Percentiles rank a stretch among this genome's conserved stretches.
Conservation (phyloP, 768 basidiomycete genomes). For the Leccinum aurantiacum region DNA sequence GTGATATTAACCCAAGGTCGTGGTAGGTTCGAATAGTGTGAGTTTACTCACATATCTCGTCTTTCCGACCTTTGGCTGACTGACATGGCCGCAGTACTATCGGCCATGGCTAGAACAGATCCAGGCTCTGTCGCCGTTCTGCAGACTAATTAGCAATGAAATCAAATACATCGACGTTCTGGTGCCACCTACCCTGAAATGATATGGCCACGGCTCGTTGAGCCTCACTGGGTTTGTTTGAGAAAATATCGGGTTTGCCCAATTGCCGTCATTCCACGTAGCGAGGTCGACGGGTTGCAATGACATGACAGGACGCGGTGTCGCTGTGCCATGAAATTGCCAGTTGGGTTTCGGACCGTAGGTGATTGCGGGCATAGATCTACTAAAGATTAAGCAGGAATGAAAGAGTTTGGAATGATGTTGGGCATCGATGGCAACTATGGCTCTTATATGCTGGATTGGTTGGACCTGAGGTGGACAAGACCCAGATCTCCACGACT, state of each 20-base stretch:
- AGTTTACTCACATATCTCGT: conserved; percentile 45
- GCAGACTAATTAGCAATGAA: conserved; percentile 1
- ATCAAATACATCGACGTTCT: background rate
- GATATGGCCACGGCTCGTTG: conserved; percentile 49
- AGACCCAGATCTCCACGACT: conserved; percentile 15
- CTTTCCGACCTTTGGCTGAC: conserved; percentile 42
- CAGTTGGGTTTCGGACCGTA: background rate
- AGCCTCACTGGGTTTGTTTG: conserved; percentile 37
- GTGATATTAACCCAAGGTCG: background rate
- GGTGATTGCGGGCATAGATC: conserved; percentile 6
- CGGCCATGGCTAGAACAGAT: conserved; percentile 47
- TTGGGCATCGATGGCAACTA: background rate
- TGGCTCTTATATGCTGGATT: conserved; percentile 6
- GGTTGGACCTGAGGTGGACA: conserved; percentile 9
- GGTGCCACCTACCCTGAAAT: conserved; percentile 5
- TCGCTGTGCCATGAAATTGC: background rate
- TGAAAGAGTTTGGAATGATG: background rate
- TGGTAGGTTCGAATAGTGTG: background rate
- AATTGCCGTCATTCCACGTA: conserved; percentile 27
- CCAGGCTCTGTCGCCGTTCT: conserved; percentile 55
- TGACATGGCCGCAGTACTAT: conserved; percentile 46
- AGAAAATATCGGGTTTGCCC: conserved; percentile 15
- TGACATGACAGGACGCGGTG: background rate
- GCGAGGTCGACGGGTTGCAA: conserved; percentile 25
- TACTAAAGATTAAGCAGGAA: background rate